Evolutionary conservation across 208 protist species (phyloP).

Genomic region (Phytomonas serpens): DNA sequence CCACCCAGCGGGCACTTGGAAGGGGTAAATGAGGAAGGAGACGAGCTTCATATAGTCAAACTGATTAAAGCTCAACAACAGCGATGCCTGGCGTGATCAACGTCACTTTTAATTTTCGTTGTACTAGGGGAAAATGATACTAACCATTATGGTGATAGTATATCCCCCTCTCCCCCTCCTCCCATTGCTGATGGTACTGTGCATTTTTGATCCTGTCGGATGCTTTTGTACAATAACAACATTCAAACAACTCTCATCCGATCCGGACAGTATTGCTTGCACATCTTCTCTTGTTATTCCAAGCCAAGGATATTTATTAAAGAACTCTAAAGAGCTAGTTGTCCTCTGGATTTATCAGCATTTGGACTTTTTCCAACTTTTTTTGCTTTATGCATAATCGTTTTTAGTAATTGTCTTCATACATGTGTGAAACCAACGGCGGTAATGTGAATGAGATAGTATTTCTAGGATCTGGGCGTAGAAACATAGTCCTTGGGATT

Average conservation of each 20-base stretch:
- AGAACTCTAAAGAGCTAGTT: neutral
- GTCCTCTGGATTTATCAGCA: neutral
- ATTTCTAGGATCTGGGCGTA: neutral
- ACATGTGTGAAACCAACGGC: neutral
- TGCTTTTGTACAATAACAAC: neutral
- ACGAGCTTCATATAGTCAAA: neutral
- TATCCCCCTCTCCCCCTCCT: neutral
- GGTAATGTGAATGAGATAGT: neutral
- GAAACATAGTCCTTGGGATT: neutral
- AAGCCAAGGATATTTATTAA: neutral
- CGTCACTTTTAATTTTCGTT: neutral
- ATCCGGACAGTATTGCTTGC: neutral
- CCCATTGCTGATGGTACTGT: neutral
- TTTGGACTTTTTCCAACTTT: neutral
- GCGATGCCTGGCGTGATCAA: neutral
- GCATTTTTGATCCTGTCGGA: neutral
- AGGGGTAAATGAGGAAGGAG: neutral
- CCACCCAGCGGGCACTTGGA: neutral
- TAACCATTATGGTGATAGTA: neutral
- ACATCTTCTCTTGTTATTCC: neutral
- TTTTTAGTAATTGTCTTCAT: neutral
- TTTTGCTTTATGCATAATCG: neutral
- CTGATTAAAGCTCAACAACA: neutral
- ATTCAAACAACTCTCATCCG: neutral
- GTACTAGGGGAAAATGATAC: neutral